These are phyloP conservation scores for Crithidia fasciculata DNA, from an alignment of 208 protist species.

Conservation along the genomic window DNA sequence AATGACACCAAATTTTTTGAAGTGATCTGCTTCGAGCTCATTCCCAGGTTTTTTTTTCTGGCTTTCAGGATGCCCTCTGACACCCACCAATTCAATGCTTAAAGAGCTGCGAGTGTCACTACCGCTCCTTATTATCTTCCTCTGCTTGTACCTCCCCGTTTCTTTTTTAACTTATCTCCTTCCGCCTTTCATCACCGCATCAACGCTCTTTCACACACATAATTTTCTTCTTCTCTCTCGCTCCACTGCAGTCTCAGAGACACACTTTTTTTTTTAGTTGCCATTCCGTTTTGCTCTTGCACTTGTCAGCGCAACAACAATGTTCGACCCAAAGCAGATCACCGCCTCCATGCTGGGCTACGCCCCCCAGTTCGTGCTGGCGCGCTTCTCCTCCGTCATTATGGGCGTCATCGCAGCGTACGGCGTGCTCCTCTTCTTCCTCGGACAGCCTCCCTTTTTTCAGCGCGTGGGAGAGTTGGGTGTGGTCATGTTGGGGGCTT, in stretches of 20 bases:
- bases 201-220: too few relatives aligned
- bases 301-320: background rate
- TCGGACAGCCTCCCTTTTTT: conserved; percentile 49
- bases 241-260: too few relatives aligned
- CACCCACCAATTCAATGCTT: too few relatives aligned
- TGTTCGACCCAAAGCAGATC: conserved; percentile 44
- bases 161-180: background rate
- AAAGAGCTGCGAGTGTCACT: background rate
- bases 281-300: background rate
- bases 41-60: too few relatives aligned
- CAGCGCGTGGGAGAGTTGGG: conserved; percentile 42
- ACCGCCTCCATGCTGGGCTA: conserved; percentile 31
- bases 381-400: conserved; percentile 54
- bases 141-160: background rate
- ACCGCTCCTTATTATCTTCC: background rate
- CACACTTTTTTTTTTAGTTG: background rate
- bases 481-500: conserved; percentile 31
- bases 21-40: too few relatives aligned
- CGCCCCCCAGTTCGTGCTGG: conserved; percentile 55
- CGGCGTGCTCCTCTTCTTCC: conserved; percentile 50
- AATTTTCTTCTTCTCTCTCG: too few relatives aligned
- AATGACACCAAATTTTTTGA: too few relatives aligned
- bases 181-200: too few relatives aligned
- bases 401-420: conserved; percentile 66
- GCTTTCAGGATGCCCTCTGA: too few relatives aligned